Evolutionary conservation across 306 rosid species (phyloP).

Genomic region (Ormosia emarginata): DNA sequence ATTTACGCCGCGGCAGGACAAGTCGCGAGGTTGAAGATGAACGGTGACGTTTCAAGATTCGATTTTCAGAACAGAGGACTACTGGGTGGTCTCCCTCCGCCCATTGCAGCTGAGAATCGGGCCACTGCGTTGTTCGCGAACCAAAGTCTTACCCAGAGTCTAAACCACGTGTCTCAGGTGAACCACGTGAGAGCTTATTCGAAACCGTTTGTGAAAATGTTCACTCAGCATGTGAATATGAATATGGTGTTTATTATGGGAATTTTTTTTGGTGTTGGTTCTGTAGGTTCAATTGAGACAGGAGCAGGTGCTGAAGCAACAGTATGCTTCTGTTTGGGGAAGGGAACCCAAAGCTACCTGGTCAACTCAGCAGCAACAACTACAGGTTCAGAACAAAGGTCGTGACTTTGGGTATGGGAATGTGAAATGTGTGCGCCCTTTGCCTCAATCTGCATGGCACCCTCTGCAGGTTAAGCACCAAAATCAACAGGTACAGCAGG

Average conservation of each 20-base stretch:
- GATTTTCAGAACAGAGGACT: conserved; percentile 30
- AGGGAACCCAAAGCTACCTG: conserved; percentile 41
- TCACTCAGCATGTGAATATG: background rate
- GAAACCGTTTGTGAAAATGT: background rate
- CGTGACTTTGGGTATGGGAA: conserved; percentile 25
- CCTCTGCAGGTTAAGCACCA: conserved; percentile 33
- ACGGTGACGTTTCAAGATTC: conserved; percentile 18
- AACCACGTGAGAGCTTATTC: background rate
- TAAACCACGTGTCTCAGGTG: conserved; percentile 34
- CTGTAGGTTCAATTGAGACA: conserved; percentile 26
- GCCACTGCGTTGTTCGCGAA: conserved; percentile 16
- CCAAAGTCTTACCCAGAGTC: conserved; percentile 28
- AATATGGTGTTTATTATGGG: background rate
- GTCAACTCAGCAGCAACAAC: conserved; percentile 45
- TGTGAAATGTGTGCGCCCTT: conserved; percentile 26
- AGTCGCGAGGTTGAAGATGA: conserved; percentile 73
- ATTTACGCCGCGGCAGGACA: conserved; percentile 77
- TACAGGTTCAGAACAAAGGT: conserved; percentile 35
- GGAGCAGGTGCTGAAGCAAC: conserved; percentile 35
- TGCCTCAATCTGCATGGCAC: conserved; percentile 50
- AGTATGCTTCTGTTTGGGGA: conserved; percentile 40
- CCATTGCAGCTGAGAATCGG: background rate
- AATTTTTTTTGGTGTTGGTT: background rate
- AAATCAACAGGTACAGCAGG: conserved; percentile 4
- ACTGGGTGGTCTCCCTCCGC: conserved; percentile 21